Base-by-base conservation (phyloP, 1,139 yeast genomes). In the Arxiozyma heterogenica region DNA sequence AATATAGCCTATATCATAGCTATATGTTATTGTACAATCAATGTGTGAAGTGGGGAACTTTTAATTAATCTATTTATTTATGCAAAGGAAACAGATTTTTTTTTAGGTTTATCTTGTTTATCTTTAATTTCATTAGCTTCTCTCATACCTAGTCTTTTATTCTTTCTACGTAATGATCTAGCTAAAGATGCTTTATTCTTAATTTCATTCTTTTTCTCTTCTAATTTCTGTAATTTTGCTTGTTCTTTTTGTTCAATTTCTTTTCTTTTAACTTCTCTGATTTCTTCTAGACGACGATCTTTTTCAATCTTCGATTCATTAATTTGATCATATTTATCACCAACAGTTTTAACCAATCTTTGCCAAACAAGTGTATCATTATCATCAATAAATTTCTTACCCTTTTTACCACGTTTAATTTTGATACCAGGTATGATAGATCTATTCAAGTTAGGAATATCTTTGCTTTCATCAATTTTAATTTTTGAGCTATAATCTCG, bases 301-400 rank as follows among this genome's bases (percentile, higher is more conserved):
- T 87, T 87, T 68, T 93, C 98, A 57, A 93, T 75, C 70, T 90
- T 91, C 61, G 95, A 86, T 64, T 94, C 96, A 64, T 86, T 84
- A n/a, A 82, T 80, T 51, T 81, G 78, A 63, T 91, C 97, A 61
- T 84, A 78, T 58, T 84, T 81, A 65, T 90, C 95, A 62, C 90
- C 89, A 52, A 93, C 90, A 39, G 86, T 81, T 63, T 82, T 83
- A 52, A 90, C 82, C 59, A 93, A 76, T 69, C 95, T 77, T 58
- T 76, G 80, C 67, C 84, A 63, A 50, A 81, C 78, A 64, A 86
- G 73, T 41, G 82, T 70, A 65, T 87, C 93, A 58, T 80, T 76
- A 66, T 87, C 94, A 51, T 73, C 86, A 34, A 90, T 84, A 70
- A 91, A 90, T 64, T 84, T 85, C 75, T 93, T 93, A 52, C 98